Conservation (phyloP, 805 yeast genomes). For the Nakazawaea molendinolei region DNA sequence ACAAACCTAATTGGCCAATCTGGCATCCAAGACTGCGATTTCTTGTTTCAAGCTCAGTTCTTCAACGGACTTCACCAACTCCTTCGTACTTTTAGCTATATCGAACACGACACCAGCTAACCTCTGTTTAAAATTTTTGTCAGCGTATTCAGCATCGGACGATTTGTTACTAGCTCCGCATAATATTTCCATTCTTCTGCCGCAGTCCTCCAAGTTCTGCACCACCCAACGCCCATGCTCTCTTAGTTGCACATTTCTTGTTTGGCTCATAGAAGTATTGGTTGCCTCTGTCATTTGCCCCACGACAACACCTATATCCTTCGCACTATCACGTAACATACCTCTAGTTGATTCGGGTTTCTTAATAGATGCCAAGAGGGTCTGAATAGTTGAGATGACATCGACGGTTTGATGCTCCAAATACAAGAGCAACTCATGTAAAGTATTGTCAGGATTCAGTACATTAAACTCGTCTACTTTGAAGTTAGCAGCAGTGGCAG, state of each 20-base stretch:
- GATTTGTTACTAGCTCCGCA: slow-evolving; percentile 36
- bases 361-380: slow-evolving; percentile 69
- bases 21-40: slow-evolving; percentile 72
- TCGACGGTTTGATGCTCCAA: slow-evolving; percentile 91
- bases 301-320: slow-evolving; percentile 72
- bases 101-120: slow-evolving; percentile 95
- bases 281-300: slow-evolving; percentile 88
- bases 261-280: slow-evolving; percentile 78
- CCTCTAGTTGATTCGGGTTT: slow-evolving; percentile 73
- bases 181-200: slow-evolving; percentile 70
- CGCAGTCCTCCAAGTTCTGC: slow-evolving; percentile 78
- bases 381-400: slow-evolving; percentile 85
- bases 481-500: slow-evolving; percentile 50
- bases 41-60: slow-evolving; percentile 88
- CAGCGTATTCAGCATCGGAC: slow-evolving; percentile 63
- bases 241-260: slow-evolving; percentile 75
- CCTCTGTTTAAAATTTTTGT: slow-evolving; percentile 84
- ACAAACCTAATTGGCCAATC: slow-evolving; percentile 25
- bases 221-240: slow-evolving; percentile 93
- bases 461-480: slow-evolving; percentile 73
- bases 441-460: slow-evolving; percentile 82
- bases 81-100: slow-evolving; percentile 93
- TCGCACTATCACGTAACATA: slow-evolving; percentile 62
- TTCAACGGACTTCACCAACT: slow-evolving; percentile 90
- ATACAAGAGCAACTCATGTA: slow-evolving; percentile 75